A percentile compares a stretch with the other conserved stretches of the same genome.
These are phyloP conservation scores for Musa schizocarpa DNA, from an alignment of 176 grass and related monocot species.

Conservation along the genomic window DNA sequence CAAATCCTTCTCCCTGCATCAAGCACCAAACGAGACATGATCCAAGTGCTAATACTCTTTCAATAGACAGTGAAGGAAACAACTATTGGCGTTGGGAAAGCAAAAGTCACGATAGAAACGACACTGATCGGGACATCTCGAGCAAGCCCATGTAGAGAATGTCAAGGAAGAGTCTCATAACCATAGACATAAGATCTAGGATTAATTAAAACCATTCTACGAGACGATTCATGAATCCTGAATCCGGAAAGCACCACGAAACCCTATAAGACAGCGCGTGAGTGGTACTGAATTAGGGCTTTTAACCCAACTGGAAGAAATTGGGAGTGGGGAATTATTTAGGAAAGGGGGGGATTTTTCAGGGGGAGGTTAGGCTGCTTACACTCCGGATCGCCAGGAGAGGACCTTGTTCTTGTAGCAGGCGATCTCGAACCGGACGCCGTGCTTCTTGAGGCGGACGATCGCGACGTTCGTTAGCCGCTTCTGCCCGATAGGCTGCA, in stretches of 20 bases:
- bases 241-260: no score
- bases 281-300: no score
- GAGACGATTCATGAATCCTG: no score
- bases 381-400: conserved; percentile 64
- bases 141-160: no score
- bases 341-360: neutral
- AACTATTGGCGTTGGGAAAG: neutral
- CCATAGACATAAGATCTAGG: no score
- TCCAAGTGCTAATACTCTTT: no score
- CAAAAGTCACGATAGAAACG: neutral
- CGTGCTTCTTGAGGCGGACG: conserved; percentile 69
- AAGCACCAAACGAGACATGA: neutral
- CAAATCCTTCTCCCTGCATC: conserved; percentile 54
- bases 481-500: conserved; percentile 83
- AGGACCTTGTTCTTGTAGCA: conserved; percentile 94
- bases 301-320: no score
- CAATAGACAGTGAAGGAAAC: neutral
- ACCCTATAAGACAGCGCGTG: no score
- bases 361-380: conserved; percentile 1
- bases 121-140: no score
- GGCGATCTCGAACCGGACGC: conserved; percentile 71
- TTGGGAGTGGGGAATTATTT: no score
- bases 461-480: conserved; percentile 76
- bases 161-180: no score
- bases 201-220: no score